Conservation (phyloP, 495 filamentous ascomycete genomes). For the Penicillium samsonianum region DNA sequence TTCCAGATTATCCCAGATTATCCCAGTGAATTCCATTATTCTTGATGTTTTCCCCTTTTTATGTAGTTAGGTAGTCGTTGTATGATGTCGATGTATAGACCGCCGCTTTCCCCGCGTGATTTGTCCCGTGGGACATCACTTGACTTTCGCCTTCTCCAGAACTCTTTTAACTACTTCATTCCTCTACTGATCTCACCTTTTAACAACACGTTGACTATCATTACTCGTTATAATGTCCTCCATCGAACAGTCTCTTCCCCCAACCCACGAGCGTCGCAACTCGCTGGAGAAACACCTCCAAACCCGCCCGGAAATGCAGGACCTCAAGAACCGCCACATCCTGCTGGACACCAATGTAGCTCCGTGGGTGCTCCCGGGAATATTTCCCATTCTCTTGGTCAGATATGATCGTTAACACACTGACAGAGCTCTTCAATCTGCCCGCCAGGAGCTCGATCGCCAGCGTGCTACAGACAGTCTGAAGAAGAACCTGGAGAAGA, state of each 20-base stretch:
- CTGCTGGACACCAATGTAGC: slow-evolving; percentile 70
- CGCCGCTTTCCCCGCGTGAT: slow-evolving; percentile 25
- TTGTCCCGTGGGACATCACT: slow-evolving; percentile 21
- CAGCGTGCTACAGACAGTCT: slow-evolving; percentile 63
- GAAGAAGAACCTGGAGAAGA: slow-evolving; percentile 65
- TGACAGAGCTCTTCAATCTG: slow-evolving; percentile 60
- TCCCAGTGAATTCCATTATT: background rate
- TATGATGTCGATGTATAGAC: slow-evolving; percentile 1
- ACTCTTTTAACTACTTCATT: background rate
- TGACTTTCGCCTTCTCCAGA: slow-evolving; percentile 16
- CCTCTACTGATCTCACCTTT: background rate
- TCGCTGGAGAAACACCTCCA: slow-evolving; percentile 86
- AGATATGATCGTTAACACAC: background rate
- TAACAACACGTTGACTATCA: slow-evolving; percentile 5
- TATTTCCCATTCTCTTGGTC: background rate
- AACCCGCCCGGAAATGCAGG: slow-evolving; percentile 74
- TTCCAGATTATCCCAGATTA: background rate
- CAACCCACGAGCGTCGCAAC: slow-evolving; percentile 70
- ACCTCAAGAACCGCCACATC: slow-evolving; percentile 76
- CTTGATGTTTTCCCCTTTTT: background rate
- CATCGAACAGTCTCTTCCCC: slow-evolving; percentile 42
- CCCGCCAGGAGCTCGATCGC: slow-evolving; percentile 62
- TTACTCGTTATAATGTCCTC: slow-evolving; percentile 27
- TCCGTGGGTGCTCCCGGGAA: slow-evolving; percentile 48
- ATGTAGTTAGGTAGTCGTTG: background rate